A percentile compares a stretch with the other conserved stretches of the same genome.
Evolutionary conservation across 2,329 filamentous ascomycete genomes (phyloP).

Genomic region (Arthroderma sp.): DNA sequence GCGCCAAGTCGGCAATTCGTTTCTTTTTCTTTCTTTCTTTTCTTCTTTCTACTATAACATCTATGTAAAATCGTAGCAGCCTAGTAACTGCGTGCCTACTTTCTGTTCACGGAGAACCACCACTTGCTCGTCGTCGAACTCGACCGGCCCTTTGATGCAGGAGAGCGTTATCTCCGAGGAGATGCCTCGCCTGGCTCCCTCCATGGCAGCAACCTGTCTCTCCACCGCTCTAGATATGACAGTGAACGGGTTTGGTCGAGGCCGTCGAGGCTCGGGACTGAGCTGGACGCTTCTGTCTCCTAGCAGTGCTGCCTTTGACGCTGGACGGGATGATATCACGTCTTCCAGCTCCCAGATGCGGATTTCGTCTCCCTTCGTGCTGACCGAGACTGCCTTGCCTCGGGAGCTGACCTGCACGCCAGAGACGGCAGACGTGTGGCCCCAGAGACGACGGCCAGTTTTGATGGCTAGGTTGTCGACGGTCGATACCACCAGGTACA

Average conservation of each 20-base stretch:
- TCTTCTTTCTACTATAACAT: too few species aligned
- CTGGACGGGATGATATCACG: slow-evolving; percentile 40
- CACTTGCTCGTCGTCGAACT: slow-evolving; percentile 88
- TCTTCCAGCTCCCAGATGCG: slow-evolving; percentile 85
- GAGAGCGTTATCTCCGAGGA: slow-evolving; percentile 21
- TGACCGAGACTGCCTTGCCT: slow-evolving; percentile 84
- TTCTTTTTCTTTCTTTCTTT: background rate
- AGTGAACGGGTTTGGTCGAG: slow-evolving; percentile 1
- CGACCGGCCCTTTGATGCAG: slow-evolving; percentile 54
- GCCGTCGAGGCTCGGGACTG: slow-evolving; percentile 26
- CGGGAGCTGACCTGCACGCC: slow-evolving; percentile 72
- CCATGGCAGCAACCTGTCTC: background rate
- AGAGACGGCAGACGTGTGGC: slow-evolving; percentile 80
- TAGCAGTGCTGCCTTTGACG: slow-evolving; percentile 32
- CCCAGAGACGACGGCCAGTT: slow-evolving; percentile 67
- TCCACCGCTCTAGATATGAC: background rate
- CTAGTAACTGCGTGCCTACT: slow-evolving; percentile 57
- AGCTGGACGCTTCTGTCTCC: slow-evolving; percentile 45
- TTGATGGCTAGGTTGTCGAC: slow-evolving; percentile 55
- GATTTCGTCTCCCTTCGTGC: slow-evolving; percentile 62
- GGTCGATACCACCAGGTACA: slow-evolving; percentile 70
- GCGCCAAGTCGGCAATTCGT: too few species aligned
- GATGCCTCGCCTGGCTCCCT: background rate
- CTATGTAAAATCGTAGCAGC: slow-evolving; percentile 79
- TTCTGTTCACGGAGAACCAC: slow-evolving; percentile 62